phyloP scores from a whole-genome alignment of 257 asterid species.

The Nicotiana otophora region DNA sequence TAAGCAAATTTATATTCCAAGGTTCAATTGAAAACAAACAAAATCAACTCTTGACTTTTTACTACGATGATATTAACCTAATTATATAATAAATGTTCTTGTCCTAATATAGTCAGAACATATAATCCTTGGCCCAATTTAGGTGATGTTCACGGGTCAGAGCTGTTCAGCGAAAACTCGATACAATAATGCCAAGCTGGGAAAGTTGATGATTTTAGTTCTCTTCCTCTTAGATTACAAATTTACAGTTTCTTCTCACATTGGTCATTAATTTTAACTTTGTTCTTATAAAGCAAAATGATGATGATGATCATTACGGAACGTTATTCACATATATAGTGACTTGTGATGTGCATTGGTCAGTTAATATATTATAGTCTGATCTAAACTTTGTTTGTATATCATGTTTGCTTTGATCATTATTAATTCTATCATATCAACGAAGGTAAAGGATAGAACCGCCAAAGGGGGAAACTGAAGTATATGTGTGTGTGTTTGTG shows the following conservation, averaged over 20 bases:
- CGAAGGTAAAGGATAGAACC: neutral
- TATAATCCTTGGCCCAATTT: neutral
- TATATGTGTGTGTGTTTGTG: neutral
- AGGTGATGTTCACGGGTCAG: neutral
- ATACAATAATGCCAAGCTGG: neutral
- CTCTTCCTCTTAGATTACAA: neutral
- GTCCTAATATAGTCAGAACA: neutral
- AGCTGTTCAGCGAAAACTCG: neutral
- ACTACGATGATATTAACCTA: neutral
- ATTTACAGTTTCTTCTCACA: neutral
- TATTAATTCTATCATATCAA: neutral
- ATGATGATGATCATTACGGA: neutral
- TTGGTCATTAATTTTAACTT: neutral
- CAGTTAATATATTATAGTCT: neutral
- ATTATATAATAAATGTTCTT: neutral
- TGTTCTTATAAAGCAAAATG: neutral
- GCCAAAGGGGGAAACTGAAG: neutral
- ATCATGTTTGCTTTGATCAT: neutral
- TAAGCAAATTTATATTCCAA: neutral
- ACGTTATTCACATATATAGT: neutral
- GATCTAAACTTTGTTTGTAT: neutral
- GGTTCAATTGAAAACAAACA: neutral
- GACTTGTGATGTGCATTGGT: neutral
- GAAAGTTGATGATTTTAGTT: neutral
- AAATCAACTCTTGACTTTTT: neutral